Conservation (phyloP, 1,284 basidiomycete species). For the Ceratobasidium theobromae region DNA sequence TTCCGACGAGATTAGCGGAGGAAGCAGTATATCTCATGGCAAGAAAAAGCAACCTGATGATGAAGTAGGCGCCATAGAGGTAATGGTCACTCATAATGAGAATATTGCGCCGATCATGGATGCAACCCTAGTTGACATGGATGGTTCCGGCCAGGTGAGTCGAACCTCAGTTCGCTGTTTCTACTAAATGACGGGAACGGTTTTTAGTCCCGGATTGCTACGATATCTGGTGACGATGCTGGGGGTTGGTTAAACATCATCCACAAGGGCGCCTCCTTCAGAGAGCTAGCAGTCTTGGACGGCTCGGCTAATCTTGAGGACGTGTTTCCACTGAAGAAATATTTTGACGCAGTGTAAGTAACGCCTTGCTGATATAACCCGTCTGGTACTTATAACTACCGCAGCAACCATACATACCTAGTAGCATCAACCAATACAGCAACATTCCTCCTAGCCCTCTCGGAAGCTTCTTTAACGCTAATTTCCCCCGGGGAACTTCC, state of each 20-base stretch:
- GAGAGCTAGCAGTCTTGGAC: constrained; percentile 62
- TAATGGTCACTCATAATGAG: constrained; percentile 46
- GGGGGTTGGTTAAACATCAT: constrained; percentile 81
- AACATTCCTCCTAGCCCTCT: constrained; percentile 13
- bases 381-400: neutral
- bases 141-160: constrained; percentile 72
- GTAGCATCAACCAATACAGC: neutral
- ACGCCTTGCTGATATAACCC: neutral
- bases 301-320: constrained; percentile 60
- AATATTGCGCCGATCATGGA: constrained; percentile 91
- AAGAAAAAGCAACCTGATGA: constrained; percentile 23
- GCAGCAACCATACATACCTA: neutral
- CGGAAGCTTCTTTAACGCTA: neutral
- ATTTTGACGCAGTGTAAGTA: constrained; percentile 56
- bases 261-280: constrained; percentile 82
- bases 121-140: constrained; percentile 73
- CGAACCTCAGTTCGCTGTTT: neutral
- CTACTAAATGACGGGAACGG: constrained; percentile 4
- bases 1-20: constrained; percentile 41
- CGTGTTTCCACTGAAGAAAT: constrained; percentile 65
- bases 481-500: neutral
- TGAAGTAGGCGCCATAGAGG: neutral
- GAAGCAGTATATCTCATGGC: constrained; percentile 21
- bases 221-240: constrained; percentile 84
- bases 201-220: constrained; percentile 63